Conservation (phyloP, 1,284 basidiomycete genomes). For the Marasmius oreades region DNA sequence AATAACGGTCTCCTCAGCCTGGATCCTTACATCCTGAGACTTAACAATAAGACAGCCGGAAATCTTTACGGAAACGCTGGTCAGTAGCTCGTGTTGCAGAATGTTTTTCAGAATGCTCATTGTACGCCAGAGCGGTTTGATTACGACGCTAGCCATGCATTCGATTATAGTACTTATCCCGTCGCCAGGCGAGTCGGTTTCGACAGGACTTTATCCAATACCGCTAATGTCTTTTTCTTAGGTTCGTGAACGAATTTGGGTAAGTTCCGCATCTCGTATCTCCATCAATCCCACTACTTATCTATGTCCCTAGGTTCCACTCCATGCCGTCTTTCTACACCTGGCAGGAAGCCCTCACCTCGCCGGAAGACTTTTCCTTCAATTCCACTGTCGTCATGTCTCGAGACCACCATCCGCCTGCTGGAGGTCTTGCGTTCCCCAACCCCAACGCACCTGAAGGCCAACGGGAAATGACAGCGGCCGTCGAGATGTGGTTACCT, state of each 20-base stretch:
- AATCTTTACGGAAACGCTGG: conserved; percentile 58
- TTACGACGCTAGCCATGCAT: conserved; percentile 52
- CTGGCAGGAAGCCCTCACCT: conserved; percentile 55
- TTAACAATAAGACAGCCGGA: conserved; percentile 46
- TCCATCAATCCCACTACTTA: not conserved
- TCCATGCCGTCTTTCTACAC: conserved; percentile 64
- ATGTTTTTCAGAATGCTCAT: not conserved
- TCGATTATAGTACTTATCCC: conserved; percentile 55
- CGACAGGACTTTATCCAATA: not conserved
- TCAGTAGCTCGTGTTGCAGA: conserved; percentile 20
- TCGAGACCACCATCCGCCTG: conserved; percentile 57
- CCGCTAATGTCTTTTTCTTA: conserved; percentile 14
- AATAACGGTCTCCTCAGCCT: conserved; percentile 55
- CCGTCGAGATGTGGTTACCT: conserved; percentile 52
- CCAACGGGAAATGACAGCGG: conserved; percentile 50
- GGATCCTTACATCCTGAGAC: conserved; percentile 53
- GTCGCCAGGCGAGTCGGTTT: conserved; percentile 36
- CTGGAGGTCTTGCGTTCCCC: conserved; percentile 52
- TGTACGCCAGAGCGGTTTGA: conserved; percentile 46
- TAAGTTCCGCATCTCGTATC: conserved; percentile 18
- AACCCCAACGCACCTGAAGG: conserved; percentile 56
- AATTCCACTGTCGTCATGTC: conserved; percentile 58
- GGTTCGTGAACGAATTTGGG: conserved; percentile 64
- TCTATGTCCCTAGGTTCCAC: conserved; percentile 45
- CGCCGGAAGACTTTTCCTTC: conserved; percentile 51